Evolutionary conservation across 1,139 yeast genomes (phyloP).

Genomic region (Taiozyma sp.): DNA sequence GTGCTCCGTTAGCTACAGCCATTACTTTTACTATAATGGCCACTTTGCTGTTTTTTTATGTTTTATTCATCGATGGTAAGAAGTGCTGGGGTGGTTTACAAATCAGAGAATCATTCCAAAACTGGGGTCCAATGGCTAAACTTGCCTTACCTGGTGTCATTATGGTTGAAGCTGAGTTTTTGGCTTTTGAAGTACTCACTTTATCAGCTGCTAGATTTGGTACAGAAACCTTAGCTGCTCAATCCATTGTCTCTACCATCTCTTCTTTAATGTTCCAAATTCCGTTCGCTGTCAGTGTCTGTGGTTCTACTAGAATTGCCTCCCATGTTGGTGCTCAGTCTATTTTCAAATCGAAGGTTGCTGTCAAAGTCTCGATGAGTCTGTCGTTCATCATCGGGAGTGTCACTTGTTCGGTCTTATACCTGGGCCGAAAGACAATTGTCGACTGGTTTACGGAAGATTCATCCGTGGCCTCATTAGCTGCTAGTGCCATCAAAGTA

Average conservation of each 20-base stretch:
- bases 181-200: slow-evolving; percentile 38
- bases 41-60: slow-evolving; percentile 26
- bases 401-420: slow-evolving; percentile 27
- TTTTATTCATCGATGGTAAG: slow-evolving; percentile 35
- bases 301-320: slow-evolving; percentile 36
- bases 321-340: slow-evolving; percentile 32
- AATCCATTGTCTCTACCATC: slow-evolving; percentile 35
- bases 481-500: slow-evolving; percentile 43
- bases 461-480: slow-evolving; percentile 39
- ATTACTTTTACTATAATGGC: slow-evolving; percentile 35
- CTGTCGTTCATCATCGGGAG: slow-evolving; percentile 26
- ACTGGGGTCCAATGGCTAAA: slow-evolving; percentile 32
- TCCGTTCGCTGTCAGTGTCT: slow-evolving; percentile 37
- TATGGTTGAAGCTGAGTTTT: slow-evolving; percentile 39
- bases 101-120: slow-evolving; percentile 23
- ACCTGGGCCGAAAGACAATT: slow-evolving; percentile 23
- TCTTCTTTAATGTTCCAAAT: slow-evolving; percentile 36
- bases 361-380: slow-evolving; percentile 27
- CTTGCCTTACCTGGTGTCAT: slow-evolving; percentile 37
- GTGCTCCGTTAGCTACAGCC: slow-evolving; percentile 37
- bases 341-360: slow-evolving; percentile 25
- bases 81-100: slow-evolving; percentile 36
- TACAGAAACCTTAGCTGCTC: slow-evolving; percentile 37
- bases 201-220: slow-evolving; percentile 36
- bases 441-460: slow-evolving; percentile 27